Percentiles rank a stretch among this genome's conserved stretches.
Conservation (phyloP, 805 yeast species). For the Yarrowia sp. region DNA sequence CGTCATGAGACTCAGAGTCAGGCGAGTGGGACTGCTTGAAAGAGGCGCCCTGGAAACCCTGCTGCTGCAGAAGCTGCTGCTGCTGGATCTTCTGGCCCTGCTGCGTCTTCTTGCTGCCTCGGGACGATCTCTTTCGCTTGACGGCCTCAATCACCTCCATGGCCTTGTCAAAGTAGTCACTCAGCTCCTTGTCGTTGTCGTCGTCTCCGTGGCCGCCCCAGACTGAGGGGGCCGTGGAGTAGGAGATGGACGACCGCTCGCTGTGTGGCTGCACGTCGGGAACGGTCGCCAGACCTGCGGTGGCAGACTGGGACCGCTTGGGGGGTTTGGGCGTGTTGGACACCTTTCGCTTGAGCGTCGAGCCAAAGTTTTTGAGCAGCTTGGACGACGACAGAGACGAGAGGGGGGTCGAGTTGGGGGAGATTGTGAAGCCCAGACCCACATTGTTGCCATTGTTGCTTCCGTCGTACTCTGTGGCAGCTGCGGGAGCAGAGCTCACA, state of each 20-base stretch:
- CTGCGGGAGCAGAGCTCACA: conserved; percentile 16
- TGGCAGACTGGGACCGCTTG: conserved; percentile 28
- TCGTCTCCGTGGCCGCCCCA: conserved; percentile 36
- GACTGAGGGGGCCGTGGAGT: conserved; percentile 10
- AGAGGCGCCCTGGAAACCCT: background rate
- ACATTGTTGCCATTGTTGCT: conserved; percentile 6
- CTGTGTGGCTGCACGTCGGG: conserved; percentile 26
- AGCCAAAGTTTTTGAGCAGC: conserved; percentile 35
- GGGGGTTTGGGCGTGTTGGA: conserved; percentile 29
- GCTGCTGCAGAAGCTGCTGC: conserved; percentile 9
- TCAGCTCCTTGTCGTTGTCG: conserved; percentile 38
- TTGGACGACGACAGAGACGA: conserved; percentile 31
- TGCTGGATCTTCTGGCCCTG: background rate
- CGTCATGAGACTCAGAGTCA: conserved; percentile 24
- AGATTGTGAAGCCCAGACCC: conserved; percentile 23
- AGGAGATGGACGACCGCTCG: conserved; percentile 8
- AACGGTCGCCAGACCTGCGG: conserved; percentile 24
- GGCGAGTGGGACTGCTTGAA: conserved; percentile 1
- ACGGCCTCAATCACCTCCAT: conserved; percentile 39
- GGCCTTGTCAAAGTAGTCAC: conserved; percentile 39
- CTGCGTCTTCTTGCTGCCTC: conserved; percentile 22
- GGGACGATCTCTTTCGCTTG: conserved; percentile 29
- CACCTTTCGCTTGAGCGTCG: conserved; percentile 30
- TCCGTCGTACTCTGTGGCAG: background rate
- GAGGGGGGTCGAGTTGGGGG: conserved; percentile 20